Base-by-base conservation (phyloP, 2,329 filamentous ascomycete species). In the Capronia coronata region DNA sequence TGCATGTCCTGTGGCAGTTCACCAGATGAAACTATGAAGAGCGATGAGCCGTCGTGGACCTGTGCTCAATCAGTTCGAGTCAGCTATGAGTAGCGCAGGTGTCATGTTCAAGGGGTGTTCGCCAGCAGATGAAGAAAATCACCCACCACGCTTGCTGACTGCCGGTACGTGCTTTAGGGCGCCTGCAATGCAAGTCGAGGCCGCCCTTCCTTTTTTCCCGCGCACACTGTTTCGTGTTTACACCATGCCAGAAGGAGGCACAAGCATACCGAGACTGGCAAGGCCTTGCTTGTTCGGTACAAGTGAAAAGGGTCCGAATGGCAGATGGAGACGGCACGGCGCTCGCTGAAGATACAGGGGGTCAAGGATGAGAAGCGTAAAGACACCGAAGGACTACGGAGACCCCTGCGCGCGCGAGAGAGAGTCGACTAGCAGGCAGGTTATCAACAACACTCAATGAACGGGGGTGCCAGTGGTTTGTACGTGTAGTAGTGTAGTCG, bases 241-340 rank as follows among this genome's bases (percentile, higher is more conserved):
- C 34, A 19, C 34, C 34, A 37, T 52, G 44, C 49, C 49, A 16
- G 32, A 52, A 48, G n/a, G 48, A 52, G 49, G 29, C 40, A 30
- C 27, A 29, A n/a, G 46, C 22, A 19, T 16, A 52, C 23, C 40
- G 4, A 25, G 23, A 30, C 16, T 5, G 40, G 37, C 43, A 23
- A 35, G 29, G 34, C 43, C 23, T 38, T 37, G 35, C 43, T 46
- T 39, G 34, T 39, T 46, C 18, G 43, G 43, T 46, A 38, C 43
- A 46, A 46, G 43, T 27, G 40, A 30, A 30, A 30, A 41, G 38
- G 25, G 40, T 19, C 40, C 40, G 21, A 9, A 43, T 41, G 5
- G 38, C 6, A 13, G 34, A 37, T 13, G 34, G 34, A 13, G 13
- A 13, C 6, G 30, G 30, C 8, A 16, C 30, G 11, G 30, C 11